Conservation (phyloP, 2,329 filamentous ascomycete genomes). For the Diplodia corticola region DNA sequence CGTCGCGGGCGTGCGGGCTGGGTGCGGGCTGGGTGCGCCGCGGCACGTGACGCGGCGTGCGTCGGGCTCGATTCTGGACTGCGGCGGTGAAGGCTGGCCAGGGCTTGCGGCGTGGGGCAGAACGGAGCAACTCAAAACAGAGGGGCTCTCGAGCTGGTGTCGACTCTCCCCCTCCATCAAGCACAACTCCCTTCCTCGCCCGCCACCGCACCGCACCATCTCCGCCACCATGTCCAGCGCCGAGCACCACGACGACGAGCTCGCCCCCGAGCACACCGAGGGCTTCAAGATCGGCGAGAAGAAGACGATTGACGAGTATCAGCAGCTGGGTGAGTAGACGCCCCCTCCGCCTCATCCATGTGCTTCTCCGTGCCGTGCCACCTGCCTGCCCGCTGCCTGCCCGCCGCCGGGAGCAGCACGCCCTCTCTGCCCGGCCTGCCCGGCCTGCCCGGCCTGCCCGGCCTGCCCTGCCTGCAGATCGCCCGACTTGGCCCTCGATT, state of each 20-base stretch:
- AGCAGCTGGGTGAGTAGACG: conserved; percentile 76
- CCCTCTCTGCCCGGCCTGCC: not conserved
- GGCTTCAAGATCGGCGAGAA: conserved; percentile 99
- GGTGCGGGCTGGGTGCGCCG: conserved; percentile 6
- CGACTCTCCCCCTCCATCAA: conserved; percentile 7
- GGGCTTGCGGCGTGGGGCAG: conserved; percentile 17
- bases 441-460: conserved; percentile 1
- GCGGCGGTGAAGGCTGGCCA: conserved; percentile 13
- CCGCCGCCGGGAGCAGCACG: too few relatives aligned
- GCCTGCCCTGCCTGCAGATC: conserved; percentile 5
- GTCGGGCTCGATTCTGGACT: conserved; percentile 7
- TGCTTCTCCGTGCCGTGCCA: conserved; percentile 11
- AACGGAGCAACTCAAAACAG: conserved; percentile 21
- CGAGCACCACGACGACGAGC: conserved; percentile 66
- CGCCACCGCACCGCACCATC: conserved; percentile 15
- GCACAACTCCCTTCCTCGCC: not conserved
- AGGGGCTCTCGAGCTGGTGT: conserved; percentile 16
- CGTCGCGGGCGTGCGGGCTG: conserved; percentile 4
- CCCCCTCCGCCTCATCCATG: not conserved
- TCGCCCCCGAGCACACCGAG: conserved; percentile 82
- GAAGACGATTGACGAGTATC: conserved; percentile 94
- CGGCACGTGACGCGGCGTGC: conserved; percentile 8
- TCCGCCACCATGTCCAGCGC: conserved; percentile 32
- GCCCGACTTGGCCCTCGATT: conserved; percentile 5
- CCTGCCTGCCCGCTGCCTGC: too few relatives aligned